These are phyloP conservation scores for Coemansia sp. DNA, from an alignment of 192 early-diverging fungal species.

Conservation along the genomic window DNA sequence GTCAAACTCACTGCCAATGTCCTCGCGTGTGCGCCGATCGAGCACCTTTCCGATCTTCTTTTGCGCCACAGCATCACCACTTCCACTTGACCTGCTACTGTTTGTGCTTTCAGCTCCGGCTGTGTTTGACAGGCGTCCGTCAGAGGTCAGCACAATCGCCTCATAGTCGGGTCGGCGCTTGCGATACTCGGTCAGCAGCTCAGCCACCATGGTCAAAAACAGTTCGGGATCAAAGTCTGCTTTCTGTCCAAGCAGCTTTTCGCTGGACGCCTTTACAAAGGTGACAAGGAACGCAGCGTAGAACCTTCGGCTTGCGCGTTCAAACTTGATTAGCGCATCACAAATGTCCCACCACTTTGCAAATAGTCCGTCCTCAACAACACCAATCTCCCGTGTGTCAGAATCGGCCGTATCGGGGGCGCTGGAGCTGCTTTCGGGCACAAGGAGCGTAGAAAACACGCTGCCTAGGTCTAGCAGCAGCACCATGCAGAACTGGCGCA, in stretches of 20 bases:
- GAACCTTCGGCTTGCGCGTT: slow-evolving; percentile 35
- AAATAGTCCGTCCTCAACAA: slow-evolving; percentile 48
- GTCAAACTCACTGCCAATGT: slow-evolving; percentile 58
- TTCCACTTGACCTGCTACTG: slow-evolving; percentile 12
- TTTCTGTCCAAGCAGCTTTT: slow-evolving; percentile 48
- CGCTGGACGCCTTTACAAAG: slow-evolving; percentile 47
- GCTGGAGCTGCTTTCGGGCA: slow-evolving; percentile 16
- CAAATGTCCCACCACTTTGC: slow-evolving; percentile 53
- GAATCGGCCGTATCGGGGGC: slow-evolving; percentile 11
- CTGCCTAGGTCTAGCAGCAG: slow-evolving; percentile 50
- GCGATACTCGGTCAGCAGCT: slow-evolving; percentile 55
- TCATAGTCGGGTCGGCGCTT: slow-evolving; percentile 57
- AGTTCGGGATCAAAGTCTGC: slow-evolving; percentile 53
- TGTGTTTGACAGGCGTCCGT: slow-evolving; percentile 21
- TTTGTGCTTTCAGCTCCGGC: background rate
- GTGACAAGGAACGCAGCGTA: slow-evolving; percentile 37
- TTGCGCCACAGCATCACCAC: background rate
- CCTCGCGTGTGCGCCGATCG: slow-evolving; percentile 51
- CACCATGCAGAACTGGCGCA: slow-evolving; percentile 56
- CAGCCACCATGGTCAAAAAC: slow-evolving; percentile 44
- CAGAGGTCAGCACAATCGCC: slow-evolving; percentile 41
- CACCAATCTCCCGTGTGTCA: slow-evolving; percentile 40
- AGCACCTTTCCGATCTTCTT: slow-evolving; percentile 19
- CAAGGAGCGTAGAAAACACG: slow-evolving; percentile 44
- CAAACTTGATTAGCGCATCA: slow-evolving; percentile 40